Conservation (phyloP, 2,329 filamentous ascomycete species). For the Davidsoniella australis region DNA sequence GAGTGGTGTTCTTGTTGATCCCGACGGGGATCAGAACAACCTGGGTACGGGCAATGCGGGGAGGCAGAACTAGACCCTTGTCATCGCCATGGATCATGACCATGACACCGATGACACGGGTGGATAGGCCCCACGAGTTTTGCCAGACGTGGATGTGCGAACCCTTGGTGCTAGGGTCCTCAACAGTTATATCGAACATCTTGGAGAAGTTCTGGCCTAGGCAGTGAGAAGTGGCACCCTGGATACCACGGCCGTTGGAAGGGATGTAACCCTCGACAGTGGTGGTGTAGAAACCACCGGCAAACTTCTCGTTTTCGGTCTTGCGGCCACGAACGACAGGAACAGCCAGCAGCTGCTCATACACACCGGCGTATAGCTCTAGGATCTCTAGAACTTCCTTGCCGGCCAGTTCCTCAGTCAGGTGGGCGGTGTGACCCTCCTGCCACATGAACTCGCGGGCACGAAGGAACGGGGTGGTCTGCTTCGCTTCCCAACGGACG, state of each 20-base stretch:
- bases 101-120: slow-evolving; percentile 95
- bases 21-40: slow-evolving; percentile 81
- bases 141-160: slow-evolving; percentile 84
- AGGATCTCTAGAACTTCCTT: slow-evolving; percentile 86
- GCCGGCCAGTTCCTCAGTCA: slow-evolving; percentile 66
- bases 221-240: slow-evolving; percentile 87
- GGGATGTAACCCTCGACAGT: slow-evolving; percentile 96
- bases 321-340: slow-evolving; percentile 87
- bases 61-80: slow-evolving; percentile 85
- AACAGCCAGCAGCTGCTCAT: slow-evolving; percentile 84
- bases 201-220: slow-evolving; percentile 97
- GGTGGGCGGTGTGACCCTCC: slow-evolving; percentile 79
- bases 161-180: slow-evolving; percentile 72
- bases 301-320: slow-evolving; percentile 97
- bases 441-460: slow-evolving; percentile 97
- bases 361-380: slow-evolving; percentile 80
- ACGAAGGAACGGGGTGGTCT: slow-evolving; percentile 70
- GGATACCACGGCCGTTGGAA: slow-evolving; percentile 86
- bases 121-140: slow-evolving; percentile 97
- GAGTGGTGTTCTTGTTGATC: slow-evolving; percentile 69
- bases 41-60: slow-evolving; percentile 74
- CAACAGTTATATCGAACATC: slow-evolving; percentile 97
- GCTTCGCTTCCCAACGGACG: slow-evolving; percentile 93
- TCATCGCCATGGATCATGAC: slow-evolving; percentile 96
- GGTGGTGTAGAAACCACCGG: slow-evolving; percentile 89